phyloP scores from a whole-genome alignment of 345 rosid genomes.

The Lumnitzera racemosa region DNA sequence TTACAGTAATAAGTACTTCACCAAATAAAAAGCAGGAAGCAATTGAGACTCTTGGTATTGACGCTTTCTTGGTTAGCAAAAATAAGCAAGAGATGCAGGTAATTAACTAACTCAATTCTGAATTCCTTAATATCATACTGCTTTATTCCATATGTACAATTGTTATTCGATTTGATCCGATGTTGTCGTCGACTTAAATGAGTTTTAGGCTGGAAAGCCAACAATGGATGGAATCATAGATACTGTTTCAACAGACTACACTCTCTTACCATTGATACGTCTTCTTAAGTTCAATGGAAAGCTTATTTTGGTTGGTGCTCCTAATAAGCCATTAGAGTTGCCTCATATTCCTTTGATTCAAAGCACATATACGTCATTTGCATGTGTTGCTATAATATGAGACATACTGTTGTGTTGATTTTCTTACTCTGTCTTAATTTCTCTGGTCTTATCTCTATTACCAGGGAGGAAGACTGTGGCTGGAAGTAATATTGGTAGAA shows the following conservation, averaged over 20 bases:
- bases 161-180: no score
- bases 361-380: no score
- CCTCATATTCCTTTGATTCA: constrained; percentile 12
- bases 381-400: no score
- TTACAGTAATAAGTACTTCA: constrained; percentile 48
- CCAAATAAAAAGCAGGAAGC: constrained; percentile 38
- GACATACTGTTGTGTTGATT: no score
- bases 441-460: no score
- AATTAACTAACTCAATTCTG: no score
- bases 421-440: no score
- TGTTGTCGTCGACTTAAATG: no score
- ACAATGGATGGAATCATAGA: constrained; percentile 57
- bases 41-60: constrained; percentile 31
- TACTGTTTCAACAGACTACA: constrained; percentile 41
- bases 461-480: constrained; percentile 39
- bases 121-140: no score
- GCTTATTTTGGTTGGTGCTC: constrained; percentile 45
- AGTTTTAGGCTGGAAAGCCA: constrained; percentile 12
- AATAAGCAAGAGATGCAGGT: constrained; percentile 31
- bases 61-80: constrained; percentile 29
- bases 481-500: constrained; percentile 46
- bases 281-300: constrained; percentile 47
- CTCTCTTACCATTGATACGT: constrained; percentile 33
- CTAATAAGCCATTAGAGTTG: constrained; percentile 37
- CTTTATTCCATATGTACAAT: no score